Evolutionary conservation across 2,329 filamentous ascomycete genomes (phyloP).

Genomic region (Fusarium nanum): DNA sequence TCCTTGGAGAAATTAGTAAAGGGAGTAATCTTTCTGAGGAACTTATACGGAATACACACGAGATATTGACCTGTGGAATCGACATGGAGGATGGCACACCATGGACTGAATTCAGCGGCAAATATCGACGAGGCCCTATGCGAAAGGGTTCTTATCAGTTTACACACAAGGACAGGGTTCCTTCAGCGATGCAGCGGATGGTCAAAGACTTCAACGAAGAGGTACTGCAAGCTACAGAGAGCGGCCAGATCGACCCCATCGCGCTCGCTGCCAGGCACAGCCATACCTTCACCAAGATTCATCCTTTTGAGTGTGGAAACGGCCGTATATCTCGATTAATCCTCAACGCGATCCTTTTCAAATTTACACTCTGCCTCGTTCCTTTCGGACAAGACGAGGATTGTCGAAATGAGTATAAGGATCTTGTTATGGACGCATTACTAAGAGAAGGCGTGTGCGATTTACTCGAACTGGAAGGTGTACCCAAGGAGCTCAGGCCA

Average conservation of each 20-base stretch:
- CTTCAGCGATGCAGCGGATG: conserved; percentile 44
- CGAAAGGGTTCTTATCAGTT: background rate
- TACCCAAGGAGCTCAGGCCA: background rate
- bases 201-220: conserved; percentile 40
- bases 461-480: background rate
- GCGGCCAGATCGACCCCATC: conserved; percentile 35
- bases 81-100: background rate
- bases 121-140: conserved; percentile 43
- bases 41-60: conserved; percentile 42
- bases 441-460: background rate
- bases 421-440: background rate
- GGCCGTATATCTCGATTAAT: conserved; percentile 50
- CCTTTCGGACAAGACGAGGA: background rate
- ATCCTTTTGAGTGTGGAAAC: conserved; percentile 54
- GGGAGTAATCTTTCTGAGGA: conserved; percentile 31
- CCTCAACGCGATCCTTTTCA: conserved; percentile 50
- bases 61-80: conserved; percentile 29
- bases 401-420: background rate
- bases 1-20: conserved; percentile 23
- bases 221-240: background rate
- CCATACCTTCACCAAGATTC: conserved; percentile 50
- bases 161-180: background rate
- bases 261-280: conserved; percentile 46
- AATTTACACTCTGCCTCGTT: conserved; percentile 19
- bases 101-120: conserved; percentile 29